Conservation (phyloP, 1,139 yeast genomes). For the Suhomyces chickasaworum region DNA sequence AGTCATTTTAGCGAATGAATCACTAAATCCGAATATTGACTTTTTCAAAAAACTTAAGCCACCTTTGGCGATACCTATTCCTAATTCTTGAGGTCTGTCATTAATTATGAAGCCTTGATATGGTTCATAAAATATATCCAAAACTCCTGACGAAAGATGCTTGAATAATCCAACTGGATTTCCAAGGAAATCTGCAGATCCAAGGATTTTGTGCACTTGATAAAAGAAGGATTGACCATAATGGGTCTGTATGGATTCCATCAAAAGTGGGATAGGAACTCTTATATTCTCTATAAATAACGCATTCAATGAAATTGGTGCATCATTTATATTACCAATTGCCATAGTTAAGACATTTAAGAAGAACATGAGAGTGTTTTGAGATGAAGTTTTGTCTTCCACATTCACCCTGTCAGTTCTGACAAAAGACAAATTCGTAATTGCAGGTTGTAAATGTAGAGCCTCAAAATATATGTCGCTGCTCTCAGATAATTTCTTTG, state of each 20-base stretch:
- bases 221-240: slow-evolving; percentile 91
- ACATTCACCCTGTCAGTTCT: slow-evolving; percentile 80
- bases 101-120: slow-evolving; percentile 93
- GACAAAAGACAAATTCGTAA: slow-evolving; percentile 85
- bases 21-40: slow-evolving; percentile 92
- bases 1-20: slow-evolving; percentile 87
- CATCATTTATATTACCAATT: slow-evolving; percentile 94
- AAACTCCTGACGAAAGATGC: slow-evolving; percentile 88
- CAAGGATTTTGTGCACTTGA: slow-evolving; percentile 89
- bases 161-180: slow-evolving; percentile 97
- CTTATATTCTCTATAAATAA: slow-evolving; percentile 85
- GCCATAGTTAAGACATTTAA: slow-evolving; percentile 93
- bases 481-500: slow-evolving; percentile 57
- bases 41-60: slow-evolving; percentile 92
- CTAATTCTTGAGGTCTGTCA: slow-evolving; percentile 94
- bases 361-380: slow-evolving; percentile 71
- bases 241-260: slow-evolving; percentile 76
- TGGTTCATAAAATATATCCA: slow-evolving; percentile 96
- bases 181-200: slow-evolving; percentile 95
- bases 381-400: slow-evolving; percentile 55
- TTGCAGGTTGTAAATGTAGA: slow-evolving; percentile 88
- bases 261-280: slow-evolving; percentile 75
- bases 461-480: slow-evolving; percentile 89
- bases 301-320: slow-evolving; percentile 89
- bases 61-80: slow-evolving; percentile 94